phyloP scores from a whole-genome alignment of 495 filamentous ascomycete species.

The Annulohypoxylon maeteangense region DNA sequence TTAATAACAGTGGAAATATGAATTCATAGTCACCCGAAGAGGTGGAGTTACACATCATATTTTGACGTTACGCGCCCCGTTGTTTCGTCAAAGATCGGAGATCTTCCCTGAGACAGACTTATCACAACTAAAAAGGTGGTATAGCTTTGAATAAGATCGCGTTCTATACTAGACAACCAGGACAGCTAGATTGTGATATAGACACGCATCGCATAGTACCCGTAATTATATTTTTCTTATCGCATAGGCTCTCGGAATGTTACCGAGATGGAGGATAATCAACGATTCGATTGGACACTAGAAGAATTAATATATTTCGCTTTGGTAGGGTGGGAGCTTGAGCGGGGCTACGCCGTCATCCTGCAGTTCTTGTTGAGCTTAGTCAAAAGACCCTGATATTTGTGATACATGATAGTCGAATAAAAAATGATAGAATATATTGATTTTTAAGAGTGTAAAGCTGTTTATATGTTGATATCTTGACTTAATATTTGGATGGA shows the following conservation, averaged over 20 bases:
- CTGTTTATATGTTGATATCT: not conserved
- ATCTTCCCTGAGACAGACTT: not conserved
- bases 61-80: constrained; percentile 6
- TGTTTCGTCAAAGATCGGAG: constrained; percentile 4
- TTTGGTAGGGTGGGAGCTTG: constrained; percentile 23
- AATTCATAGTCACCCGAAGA: constrained; percentile 19
- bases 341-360: constrained; percentile 33
- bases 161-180: no score
- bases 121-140: not conserved
- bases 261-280: constrained; percentile 15
- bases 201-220: not conserved
- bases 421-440: constrained; percentile 13
- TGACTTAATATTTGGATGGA: not conserved
- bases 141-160: not conserved
- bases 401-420: constrained; percentile 14
- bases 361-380: constrained; percentile 17
- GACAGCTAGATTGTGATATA: not conserved
- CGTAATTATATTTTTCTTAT: not conserved
- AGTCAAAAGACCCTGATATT: constrained; percentile 25
- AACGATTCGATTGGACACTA: constrained; percentile 21
- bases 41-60: constrained; percentile 19
- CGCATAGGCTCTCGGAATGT: constrained; percentile 8
- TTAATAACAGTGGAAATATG: constrained; percentile 28
- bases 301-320: constrained; percentile 24
- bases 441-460: not conserved